phyloP scores from a whole-genome alignment of 129 eudicot species.

The Flaveria trinervia region DNA sequence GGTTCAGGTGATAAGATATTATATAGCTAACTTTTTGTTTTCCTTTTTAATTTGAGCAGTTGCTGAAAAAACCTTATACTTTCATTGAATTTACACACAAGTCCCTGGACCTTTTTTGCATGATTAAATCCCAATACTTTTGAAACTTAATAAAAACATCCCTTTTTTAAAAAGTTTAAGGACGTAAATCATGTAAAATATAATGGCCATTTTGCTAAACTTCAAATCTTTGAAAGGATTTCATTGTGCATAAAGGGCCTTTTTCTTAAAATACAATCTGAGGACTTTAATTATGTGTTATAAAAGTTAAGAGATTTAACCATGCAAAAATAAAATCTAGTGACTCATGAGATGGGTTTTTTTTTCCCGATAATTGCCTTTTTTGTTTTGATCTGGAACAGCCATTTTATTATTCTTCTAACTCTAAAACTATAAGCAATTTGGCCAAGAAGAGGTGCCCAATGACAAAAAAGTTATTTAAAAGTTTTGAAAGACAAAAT shows the following conservation, averaged over 20 bases:
- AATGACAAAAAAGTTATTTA: background rate
- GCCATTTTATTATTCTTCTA: background rate
- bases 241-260: background rate
- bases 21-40: background rate
- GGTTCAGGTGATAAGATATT: slow-evolving; percentile 57
- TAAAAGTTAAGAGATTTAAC: background rate
- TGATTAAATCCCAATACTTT: background rate
- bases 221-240: background rate
- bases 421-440: background rate
- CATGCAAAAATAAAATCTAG: background rate
- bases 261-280: background rate
- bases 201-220: background rate
- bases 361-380: background rate
- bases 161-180: background rate
- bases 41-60: background rate
- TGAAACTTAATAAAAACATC: background rate
- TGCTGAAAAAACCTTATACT: background rate
- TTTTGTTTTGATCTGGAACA: background rate
- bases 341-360: background rate
- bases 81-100: background rate
- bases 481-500: background rate
- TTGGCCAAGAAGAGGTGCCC: background rate
- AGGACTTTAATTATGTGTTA: background rate
- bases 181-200: background rate
- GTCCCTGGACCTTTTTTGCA: background rate